Percentiles rank a stretch among this genome's conserved stretches.
These are phyloP conservation scores for Xylariaceae sp. DNA, from an alignment of 2,329 filamentous ascomycete species.

Conservation along the genomic window DNA sequence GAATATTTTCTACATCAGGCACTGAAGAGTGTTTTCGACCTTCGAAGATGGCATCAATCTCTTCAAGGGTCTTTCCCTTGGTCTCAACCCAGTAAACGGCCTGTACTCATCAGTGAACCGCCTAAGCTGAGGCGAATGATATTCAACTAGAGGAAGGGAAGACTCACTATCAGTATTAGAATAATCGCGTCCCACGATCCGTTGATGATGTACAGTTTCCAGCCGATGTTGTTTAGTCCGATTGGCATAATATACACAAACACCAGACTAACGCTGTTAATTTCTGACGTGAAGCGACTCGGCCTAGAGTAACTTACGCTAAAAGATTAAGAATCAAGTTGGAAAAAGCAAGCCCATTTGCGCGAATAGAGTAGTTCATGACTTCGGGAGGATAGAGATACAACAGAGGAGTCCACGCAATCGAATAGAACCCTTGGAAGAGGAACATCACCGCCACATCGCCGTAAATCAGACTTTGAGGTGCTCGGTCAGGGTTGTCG, in stretches of 20 bases:
- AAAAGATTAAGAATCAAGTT: constrained; percentile 28
- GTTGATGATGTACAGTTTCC: constrained; percentile 47
- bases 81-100: constrained; percentile 36
- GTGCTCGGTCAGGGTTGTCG: constrained; percentile 26
- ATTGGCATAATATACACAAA: constrained; percentile 41
- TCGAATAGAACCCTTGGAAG: constrained; percentile 47
- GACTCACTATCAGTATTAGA: constrained; percentile 34
- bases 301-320: constrained; percentile 20
- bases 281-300: no score
- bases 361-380: constrained; percentile 46
- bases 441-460: constrained; percentile 43
- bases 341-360: constrained; percentile 41
- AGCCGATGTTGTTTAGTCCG: constrained; percentile 39
- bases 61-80: constrained; percentile 35
- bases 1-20: constrained; percentile 26
- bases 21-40: constrained; percentile 31
- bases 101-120: constrained; percentile 13
- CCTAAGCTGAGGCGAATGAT: neutral
- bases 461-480: constrained; percentile 25
- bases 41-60: constrained; percentile 36
- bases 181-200: constrained; percentile 40
- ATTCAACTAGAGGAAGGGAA: neutral
- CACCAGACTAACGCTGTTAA: constrained; percentile 20
- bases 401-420: constrained; percentile 48
- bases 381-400: constrained; percentile 47